These are phyloP conservation scores for Amanita inopinata DNA, from an alignment of 768 basidiomycete species.

Conservation along the genomic window DNA sequence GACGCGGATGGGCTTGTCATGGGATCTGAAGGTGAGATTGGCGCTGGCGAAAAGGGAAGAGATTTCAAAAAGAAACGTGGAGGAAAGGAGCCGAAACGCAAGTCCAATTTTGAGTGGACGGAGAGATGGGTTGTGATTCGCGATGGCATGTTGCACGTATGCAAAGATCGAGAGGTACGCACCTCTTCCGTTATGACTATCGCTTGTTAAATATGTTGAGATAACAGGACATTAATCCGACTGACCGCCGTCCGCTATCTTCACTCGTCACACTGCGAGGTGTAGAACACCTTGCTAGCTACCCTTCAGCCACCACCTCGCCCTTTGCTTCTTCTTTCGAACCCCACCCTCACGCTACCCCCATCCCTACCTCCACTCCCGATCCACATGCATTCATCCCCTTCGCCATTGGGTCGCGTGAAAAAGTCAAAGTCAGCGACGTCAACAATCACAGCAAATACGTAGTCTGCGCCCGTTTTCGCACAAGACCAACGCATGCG, in stretches of 20 bases:
- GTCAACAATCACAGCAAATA: background rate
- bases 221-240: constrained; percentile 28
- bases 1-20: background rate
- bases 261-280: constrained; percentile 34
- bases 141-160: constrained; percentile 45
- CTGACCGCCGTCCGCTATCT: constrained; percentile 29
- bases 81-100: constrained; percentile 9
- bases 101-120: constrained; percentile 47
- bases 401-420: constrained; percentile 9
- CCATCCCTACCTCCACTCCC: too few relatives aligned
- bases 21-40: background rate
- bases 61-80: constrained; percentile 4
- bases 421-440: background rate
- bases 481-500: background rate
- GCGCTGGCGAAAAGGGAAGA: too few relatives aligned
- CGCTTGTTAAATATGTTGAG: background rate
- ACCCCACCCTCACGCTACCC: background rate
- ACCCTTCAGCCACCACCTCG: constrained; percentile 3
- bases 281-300: constrained; percentile 27
- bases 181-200: constrained; percentile 2
- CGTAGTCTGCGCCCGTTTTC: background rate
- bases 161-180: constrained; percentile 42
- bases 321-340: background rate
- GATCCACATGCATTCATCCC: too few relatives aligned
- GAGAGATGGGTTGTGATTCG: constrained; percentile 54